These are phyloP conservation scores for Adenanthera pavonina DNA, from an alignment of 306 rosid genomes.

Conservation along the genomic window DNA sequence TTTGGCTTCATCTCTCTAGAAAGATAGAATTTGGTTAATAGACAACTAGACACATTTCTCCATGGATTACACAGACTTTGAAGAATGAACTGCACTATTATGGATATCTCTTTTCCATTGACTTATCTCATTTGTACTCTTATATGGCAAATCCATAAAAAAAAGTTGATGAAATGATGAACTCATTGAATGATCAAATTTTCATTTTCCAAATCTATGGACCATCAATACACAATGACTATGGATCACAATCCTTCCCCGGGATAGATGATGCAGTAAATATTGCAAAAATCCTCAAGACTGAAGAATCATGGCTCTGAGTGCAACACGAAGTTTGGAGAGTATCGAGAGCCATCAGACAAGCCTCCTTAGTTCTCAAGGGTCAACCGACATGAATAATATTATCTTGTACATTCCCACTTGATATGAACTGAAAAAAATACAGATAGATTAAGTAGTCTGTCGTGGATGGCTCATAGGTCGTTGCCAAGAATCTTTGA, in stretches of 20 bases:
- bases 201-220: constrained; percentile 61
- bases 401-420: not conserved
- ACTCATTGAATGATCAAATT: not conserved
- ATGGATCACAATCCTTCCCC: constrained; percentile 68
- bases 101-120: too few relatives aligned
- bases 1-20: too few relatives aligned
- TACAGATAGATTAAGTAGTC: too few relatives aligned
- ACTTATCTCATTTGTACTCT: not conserved
- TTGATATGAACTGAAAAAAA: constrained; percentile 9
- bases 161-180: not conserved
- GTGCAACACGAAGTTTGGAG: constrained; percentile 77
- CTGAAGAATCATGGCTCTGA: constrained; percentile 59
- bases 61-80: too few relatives aligned
- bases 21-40: too few relatives aligned
- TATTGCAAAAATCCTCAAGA: constrained; percentile 48
- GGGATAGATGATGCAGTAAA: constrained; percentile 61
- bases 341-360: constrained; percentile 68
- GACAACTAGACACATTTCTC: too few relatives aligned
- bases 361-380: constrained; percentile 55
- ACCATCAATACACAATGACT: constrained; percentile 62
- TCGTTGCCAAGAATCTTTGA: not conserved
- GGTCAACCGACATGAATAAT: constrained; percentile 64
- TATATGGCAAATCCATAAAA: not conserved
- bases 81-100: too few relatives aligned
- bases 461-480: too few relatives aligned